Base-by-base conservation (phyloP, 495 filamentous ascomycete genomes). In the Penicillium ucsense region DNA sequence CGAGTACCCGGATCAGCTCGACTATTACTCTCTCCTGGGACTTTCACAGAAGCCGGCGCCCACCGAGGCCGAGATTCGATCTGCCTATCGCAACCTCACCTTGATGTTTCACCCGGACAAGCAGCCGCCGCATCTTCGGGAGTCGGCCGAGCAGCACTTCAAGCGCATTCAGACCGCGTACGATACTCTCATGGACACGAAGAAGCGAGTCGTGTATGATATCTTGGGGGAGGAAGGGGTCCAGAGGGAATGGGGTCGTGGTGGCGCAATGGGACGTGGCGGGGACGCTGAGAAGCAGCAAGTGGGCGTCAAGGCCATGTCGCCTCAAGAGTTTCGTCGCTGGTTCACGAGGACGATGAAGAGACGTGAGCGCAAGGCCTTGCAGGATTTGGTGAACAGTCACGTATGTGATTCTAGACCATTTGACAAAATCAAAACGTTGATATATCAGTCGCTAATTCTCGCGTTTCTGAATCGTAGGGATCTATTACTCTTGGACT, bases 51-150 rank as follows among this genome's bases (percentile, higher is more conserved):
- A 67, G 1, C 68, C 73, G 6, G 56, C 69, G 0, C 67, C 78
- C 3, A 70, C 73, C 31, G 63, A 72, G 4, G 52, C 68, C 27
- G 66, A 78, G 29, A 74, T 83, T 47, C 72, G 72, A 31, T 68
- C 64, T 12, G 73, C 76, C 8, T 80, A 78, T 49, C 68, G 66
- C 33, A 68, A 65, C 8, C 64, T 81, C 30, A 72, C 72, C 27
- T 70, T 77, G n/a, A 71, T 70, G 38, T 78, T 83, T 42, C 75
- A 80, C 46, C 75, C 78, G 8, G 79, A 83, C 51, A 77, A 75
- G 46, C 77, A 80, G 46, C 74, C 79, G 2, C 45, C 67, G 11
- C 61, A 73, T 32, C 57, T 72, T 32, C 71, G 62, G 30, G 62
- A 72, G 8, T 59, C 68, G 4, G 77, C 79, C 6, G 61, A 67